Evolutionary conservation across 225 moss, liverwort and hornwort species (phyloP).

Genomic region (Pseudoscleropodium purum): DNA sequence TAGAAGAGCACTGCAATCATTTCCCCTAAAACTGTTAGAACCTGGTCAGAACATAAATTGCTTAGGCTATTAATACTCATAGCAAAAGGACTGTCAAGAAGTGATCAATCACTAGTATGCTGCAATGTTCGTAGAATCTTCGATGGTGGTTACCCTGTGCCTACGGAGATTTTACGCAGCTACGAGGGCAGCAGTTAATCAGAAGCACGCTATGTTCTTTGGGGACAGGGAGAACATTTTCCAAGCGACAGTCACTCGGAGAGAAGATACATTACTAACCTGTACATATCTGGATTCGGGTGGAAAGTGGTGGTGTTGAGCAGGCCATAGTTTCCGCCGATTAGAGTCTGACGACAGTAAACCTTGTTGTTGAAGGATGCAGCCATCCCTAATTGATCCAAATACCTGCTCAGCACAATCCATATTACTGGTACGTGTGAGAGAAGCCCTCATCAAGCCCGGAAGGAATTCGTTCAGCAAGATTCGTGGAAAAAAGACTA

Average conservation of each 20-base stretch:
- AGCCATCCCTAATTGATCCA: slow-evolving; percentile 87
- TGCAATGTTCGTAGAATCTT: neutral
- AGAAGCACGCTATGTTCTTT: neutral
- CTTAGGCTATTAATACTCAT: neutral
- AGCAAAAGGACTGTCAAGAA: neutral
- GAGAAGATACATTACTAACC: slow-evolving; percentile 13
- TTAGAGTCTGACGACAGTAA: slow-evolving; percentile 78
- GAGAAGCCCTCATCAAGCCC: neutral
- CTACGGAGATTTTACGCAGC: neutral
- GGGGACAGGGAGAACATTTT: neutral
- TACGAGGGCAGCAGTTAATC: neutral
- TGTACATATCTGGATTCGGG: slow-evolving; percentile 93
- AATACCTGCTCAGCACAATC: slow-evolving; percentile 59
- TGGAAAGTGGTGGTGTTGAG: slow-evolving; percentile 51
- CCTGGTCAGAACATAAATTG: neutral
- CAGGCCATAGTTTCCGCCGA: slow-evolving; percentile 89
- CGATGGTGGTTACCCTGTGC: neutral
- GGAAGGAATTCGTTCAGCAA: neutral
- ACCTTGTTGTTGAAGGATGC: slow-evolving; percentile 71
- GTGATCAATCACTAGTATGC: neutral
- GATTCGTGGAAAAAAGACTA: neutral
- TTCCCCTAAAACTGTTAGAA: neutral
- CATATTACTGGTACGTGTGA: neutral
- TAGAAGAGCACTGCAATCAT: slow-evolving; percentile 52
- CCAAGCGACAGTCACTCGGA: neutral